Percentiles rank a stretch among this genome's conserved stretches.
Conservation (phyloP, 192 early-diverging fungal genomes). For the Thamnidium elegans region DNA sequence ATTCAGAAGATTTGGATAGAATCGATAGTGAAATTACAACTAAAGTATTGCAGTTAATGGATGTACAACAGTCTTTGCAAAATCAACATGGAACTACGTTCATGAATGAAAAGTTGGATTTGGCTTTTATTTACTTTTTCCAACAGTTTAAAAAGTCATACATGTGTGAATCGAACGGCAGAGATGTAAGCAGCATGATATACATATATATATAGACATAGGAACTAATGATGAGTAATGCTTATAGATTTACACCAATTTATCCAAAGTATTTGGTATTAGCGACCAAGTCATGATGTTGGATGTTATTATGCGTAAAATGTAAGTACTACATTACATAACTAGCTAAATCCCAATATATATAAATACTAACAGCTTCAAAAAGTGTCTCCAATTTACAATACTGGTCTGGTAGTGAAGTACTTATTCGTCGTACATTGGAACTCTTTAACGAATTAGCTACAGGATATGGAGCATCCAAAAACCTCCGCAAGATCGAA, state of each 20-base stretch:
- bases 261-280: slow-evolving; percentile 66
- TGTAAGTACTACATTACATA: slow-evolving; percentile 39
- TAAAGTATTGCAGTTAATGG: slow-evolving; percentile 67
- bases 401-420: slow-evolving; percentile 53
- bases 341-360: background rate
- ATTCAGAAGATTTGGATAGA: slow-evolving; percentile 74
- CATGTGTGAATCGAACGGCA: slow-evolving; percentile 67
- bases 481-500: slow-evolving; percentile 75
- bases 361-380: background rate
- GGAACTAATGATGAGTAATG: background rate
- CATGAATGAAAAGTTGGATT: slow-evolving; percentile 66
- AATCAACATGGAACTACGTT: slow-evolving; percentile 45
- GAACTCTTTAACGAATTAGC: slow-evolving; percentile 76
- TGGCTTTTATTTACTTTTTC: slow-evolving; percentile 80
- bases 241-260: slow-evolving; percentile 58
- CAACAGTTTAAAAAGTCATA: slow-evolving; percentile 76
- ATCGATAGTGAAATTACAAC: slow-evolving; percentile 74
- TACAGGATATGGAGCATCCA: slow-evolving; percentile 71
- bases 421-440: slow-evolving; percentile 62
- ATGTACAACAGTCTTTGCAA: slow-evolving; percentile 61
- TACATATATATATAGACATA: background rate
- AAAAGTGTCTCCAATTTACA: slow-evolving; percentile 60
- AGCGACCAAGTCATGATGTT: slow-evolving; percentile 60
- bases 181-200: slow-evolving; percentile 29
- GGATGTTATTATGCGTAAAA: slow-evolving; percentile 62